phyloP scores from a whole-genome alignment of 768 basidiomycete species.

The Boletus rubropictus region DNA sequence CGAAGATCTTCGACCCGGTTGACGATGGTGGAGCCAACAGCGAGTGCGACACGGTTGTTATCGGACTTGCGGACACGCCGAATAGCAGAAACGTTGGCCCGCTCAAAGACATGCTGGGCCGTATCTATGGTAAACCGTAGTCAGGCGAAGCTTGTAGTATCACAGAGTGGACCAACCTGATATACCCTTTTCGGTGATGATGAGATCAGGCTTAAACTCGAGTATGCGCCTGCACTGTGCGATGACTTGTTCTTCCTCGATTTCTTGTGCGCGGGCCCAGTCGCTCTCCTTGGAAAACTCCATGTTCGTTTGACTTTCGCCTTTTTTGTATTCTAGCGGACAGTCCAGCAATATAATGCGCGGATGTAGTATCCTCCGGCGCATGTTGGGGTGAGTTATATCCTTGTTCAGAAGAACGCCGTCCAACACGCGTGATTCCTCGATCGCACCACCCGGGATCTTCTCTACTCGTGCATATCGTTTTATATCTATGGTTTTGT shows the following conservation, averaged over 20 bases:
- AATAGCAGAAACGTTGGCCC: slow-evolving; percentile 85
- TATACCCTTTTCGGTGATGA: slow-evolving; percentile 97
- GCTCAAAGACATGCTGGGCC: slow-evolving; percentile 86
- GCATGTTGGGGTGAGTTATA: slow-evolving; percentile 96
- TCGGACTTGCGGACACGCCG: slow-evolving; percentile 98
- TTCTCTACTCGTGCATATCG: slow-evolving; percentile 97
- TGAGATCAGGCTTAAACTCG: slow-evolving; percentile 90
- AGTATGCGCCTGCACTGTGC: slow-evolving; percentile 74
- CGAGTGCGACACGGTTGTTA: slow-evolving; percentile 96
- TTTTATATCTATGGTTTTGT: slow-evolving; percentile 95
- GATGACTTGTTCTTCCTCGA: slow-evolving; percentile 98
- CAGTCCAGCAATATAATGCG: slow-evolving; percentile 88
- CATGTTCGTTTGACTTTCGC: slow-evolving; percentile 97
- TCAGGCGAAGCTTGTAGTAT: not conserved
- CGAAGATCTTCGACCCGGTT: slow-evolving; percentile 94
- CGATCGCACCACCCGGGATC: slow-evolving; percentile 95
- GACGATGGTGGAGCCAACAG: slow-evolving; percentile 93
- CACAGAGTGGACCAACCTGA: slow-evolving; percentile 55
- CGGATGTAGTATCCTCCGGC: slow-evolving; percentile 83
- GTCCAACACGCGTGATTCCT: slow-evolving; percentile 77
- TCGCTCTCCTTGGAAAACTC: slow-evolving; percentile 93
- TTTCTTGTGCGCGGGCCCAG: slow-evolving; percentile 86
- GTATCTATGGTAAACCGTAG: slow-evolving; percentile 50
- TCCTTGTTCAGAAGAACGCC: slow-evolving; percentile 99
- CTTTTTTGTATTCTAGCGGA: slow-evolving; percentile 98